Evolutionary conservation across 2,329 filamentous ascomycete genomes (phyloP).

Genomic region (Fusarium torulosum): DNA sequence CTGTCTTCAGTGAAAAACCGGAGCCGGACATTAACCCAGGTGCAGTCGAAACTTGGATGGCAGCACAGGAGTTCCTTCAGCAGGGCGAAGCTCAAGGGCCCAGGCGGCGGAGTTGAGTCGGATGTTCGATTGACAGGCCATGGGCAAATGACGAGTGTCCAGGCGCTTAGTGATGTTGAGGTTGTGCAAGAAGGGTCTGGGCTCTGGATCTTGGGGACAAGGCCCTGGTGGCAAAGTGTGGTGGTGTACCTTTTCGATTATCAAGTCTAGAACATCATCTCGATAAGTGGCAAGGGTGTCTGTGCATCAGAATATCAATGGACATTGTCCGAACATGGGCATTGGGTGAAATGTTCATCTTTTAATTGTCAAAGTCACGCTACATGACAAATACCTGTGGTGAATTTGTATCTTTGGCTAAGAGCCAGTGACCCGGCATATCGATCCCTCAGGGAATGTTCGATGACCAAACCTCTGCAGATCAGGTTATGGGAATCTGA

Average conservation of each 20-base stretch:
- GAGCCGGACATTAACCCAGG: slow-evolving; percentile 35
- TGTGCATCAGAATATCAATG: slow-evolving; percentile 21
- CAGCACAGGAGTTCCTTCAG: slow-evolving; percentile 49
- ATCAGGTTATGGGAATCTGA: slow-evolving; percentile 10
- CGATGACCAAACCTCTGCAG: neutral
- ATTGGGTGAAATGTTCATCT: neutral
- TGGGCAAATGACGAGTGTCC: slow-evolving; percentile 9
- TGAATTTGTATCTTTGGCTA: neutral
- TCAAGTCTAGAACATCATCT: slow-evolving; percentile 13
- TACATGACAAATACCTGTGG: neutral
- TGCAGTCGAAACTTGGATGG: slow-evolving; percentile 51
- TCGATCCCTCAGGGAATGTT: neutral
- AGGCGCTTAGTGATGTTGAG: neutral
- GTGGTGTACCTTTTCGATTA: slow-evolving; percentile 15
- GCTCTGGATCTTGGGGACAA: neutral
- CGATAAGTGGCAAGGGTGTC: slow-evolving; percentile 25
- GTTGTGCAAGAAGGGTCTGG: slow-evolving; percentile 4
- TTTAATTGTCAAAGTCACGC: neutral
- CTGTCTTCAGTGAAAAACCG: neutral
- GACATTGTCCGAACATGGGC: neutral
- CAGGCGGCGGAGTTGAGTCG: neutral
- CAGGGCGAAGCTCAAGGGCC: slow-evolving; percentile 36
- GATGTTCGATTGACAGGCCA: neutral
- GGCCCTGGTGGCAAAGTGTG: slow-evolving; percentile 17
- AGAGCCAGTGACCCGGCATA: neutral